phyloP scores from a whole-genome alignment of 2,329 filamentous ascomycete species.

The Dothistroma septosporum region DNA sequence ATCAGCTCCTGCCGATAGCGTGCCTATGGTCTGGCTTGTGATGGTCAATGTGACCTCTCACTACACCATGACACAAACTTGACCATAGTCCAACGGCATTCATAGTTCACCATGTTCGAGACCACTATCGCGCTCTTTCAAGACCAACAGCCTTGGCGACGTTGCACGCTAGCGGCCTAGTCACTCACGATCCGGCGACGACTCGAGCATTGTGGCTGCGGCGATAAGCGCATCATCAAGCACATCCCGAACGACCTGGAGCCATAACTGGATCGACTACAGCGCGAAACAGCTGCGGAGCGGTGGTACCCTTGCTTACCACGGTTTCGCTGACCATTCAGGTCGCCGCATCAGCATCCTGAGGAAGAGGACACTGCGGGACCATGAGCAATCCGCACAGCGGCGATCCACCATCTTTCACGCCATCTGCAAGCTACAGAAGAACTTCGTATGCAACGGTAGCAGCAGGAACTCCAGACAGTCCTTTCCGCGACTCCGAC shows the following conservation, averaged over 20 bases:
- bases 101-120: neutral
- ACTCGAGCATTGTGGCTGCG: neutral
- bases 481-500: neutral
- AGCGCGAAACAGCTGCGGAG: neutral
- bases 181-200: neutral
- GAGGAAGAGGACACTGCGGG: neutral
- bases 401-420: neutral
- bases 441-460: slow-evolving; percentile 9
- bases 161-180: neutral
- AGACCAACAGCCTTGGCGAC: neutral
- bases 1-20: too few relatives aligned
- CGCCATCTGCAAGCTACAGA: slow-evolving; percentile 1
- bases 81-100: neutral
- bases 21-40: too few relatives aligned
- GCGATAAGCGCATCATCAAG: slow-evolving; percentile 10
- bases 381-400: slow-evolving; percentile 9
- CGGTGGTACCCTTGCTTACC: neutral
- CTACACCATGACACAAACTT: neutral
- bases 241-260: neutral
- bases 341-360: neutral
- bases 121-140: neutral
- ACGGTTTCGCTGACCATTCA: slow-evolving; percentile 9
- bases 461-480: slow-evolving; percentile 1
- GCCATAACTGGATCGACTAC: neutral
- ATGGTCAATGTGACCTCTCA: too few relatives aligned